Evolutionary conservation across 305 asterid genomes (phyloP).

Genomic region (Solanum chacoense): DNA sequence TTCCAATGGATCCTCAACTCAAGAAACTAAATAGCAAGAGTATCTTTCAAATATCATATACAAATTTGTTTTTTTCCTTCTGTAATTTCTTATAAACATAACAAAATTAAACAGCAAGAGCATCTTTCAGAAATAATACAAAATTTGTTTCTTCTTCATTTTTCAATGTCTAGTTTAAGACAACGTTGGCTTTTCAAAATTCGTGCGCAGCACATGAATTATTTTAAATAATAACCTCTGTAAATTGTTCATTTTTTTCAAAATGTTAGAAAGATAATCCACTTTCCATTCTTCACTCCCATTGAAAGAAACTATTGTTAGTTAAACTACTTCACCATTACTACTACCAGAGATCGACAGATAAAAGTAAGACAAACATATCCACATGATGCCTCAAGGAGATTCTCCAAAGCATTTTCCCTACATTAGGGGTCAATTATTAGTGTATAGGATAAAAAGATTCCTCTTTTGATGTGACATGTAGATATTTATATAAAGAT

Average conservation of each 20-base stretch:
- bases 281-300: not conserved
- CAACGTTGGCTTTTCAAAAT: not conserved
- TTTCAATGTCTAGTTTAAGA: not conserved
- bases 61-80: not conserved
- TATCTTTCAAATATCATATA: not conserved
- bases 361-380: not conserved
- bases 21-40: not conserved
- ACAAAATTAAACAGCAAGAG: not conserved
- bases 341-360: not conserved
- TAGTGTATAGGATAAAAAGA: slow-evolving; percentile 31
- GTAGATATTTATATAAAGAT: slow-evolving; percentile 26
- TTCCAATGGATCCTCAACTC: not conserved
- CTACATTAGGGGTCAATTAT: slow-evolving; percentile 36
- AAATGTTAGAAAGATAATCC: not conserved
- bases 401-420: slow-evolving; percentile 47
- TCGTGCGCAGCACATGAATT: not conserved
- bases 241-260: not conserved
- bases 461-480: slow-evolving; percentile 44
- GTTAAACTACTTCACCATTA: not conserved
- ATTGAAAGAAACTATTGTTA: not conserved
- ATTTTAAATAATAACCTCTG: not conserved
- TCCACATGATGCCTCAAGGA: slow-evolving; percentile 10
- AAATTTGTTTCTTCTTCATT: not conserved
- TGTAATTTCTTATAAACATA: not conserved
- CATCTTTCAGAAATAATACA: not conserved